Base-by-base conservation (phyloP, 441 rosid species). In the Corymbia citriodora region DNA sequence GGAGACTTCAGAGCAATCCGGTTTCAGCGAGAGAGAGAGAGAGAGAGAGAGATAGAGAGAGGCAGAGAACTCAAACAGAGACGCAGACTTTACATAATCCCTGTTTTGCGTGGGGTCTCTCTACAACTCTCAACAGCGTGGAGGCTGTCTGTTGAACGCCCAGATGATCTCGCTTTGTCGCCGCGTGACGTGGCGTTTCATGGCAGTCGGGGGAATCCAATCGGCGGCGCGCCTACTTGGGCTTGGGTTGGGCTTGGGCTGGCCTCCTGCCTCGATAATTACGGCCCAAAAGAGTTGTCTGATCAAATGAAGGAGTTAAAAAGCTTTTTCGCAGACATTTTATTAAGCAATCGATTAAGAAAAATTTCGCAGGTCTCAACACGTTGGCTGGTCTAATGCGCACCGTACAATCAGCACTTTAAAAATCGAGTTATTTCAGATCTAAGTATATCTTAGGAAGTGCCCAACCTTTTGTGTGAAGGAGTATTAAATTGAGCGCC, bases 331-430 rank as follows among this genome's bases (percentile, higher is more conserved):
- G 18, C 33, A 7, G 18, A 0, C 72, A 3, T 59, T 29, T 14
- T 63, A 29, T 63, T 63, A 29, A 29, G 33, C 72, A 12, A 63
- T 29, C 9, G 0, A 29, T 13, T 14, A 0, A 0, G 3, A 2
- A 1, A 14, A 7, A 29, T 63, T 63, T 29, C 72, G 4, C 0
- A 29, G 72, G 0, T 29, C 33, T 63, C 0, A 0, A 0, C 18
- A 29, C 72, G 17, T 33, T 70, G 45, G 0, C 17, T 4, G 1
- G 17, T 4, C 45, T 70, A 17, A 33, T 70, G 33, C 40, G 33
- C 40, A 19, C 1, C 23, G 45, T 33, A 16, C 79, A 68, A 8
- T 31, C 45, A 16, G 45, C 68, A 61, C 14, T 61, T 17, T 68
- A 68, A 33, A 70, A 0, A 31, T n/a, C 6, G 74, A 68, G 74